phyloP scores from a whole-genome alignment of 768 basidiomycete genomes.

The Lactifluus pinguis region DNA sequence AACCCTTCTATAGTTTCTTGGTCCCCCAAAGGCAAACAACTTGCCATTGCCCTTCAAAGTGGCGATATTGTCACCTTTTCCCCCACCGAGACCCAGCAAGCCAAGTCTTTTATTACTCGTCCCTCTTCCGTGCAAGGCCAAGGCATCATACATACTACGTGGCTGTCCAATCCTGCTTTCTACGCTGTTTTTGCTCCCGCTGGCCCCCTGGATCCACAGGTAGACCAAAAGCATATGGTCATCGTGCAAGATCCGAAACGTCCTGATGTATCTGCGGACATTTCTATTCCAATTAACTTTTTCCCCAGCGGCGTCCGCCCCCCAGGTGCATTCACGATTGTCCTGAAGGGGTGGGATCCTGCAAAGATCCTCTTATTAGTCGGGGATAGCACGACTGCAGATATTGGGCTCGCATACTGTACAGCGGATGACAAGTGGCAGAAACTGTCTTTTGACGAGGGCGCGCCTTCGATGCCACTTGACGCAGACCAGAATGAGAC shows the following conservation, averaged over 20 bases:
- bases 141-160: conserved; percentile 46
- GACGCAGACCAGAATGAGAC: conserved; percentile 66
- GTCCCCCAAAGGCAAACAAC: conserved; percentile 82
- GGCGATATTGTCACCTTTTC: conserved; percentile 67
- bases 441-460: conserved; percentile 40
- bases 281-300: conserved; percentile 33
- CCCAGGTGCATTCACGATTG: conserved; percentile 34
- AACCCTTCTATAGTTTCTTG: conserved; percentile 48
- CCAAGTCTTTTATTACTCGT: conserved; percentile 46
- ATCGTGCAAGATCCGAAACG: conserved; percentile 35
- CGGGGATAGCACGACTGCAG: conserved; percentile 43
- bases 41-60: conserved; percentile 61
- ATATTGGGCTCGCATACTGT: conserved; percentile 39
- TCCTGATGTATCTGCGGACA: conserved; percentile 28
- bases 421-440: conserved; percentile 32
- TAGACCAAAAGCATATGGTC: conserved; percentile 35
- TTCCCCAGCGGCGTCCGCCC: conserved; percentile 38
- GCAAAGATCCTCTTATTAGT: conserved; percentile 35
- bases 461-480: conserved; percentile 51
- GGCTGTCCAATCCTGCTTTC: conserved; percentile 66
- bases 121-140: conserved; percentile 44
- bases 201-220: conserved; percentile 32
- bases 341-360: conserved; percentile 38
- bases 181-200: conserved; percentile 49
- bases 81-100: conserved; percentile 42